Base-by-base conservation (phyloP, 2,329 filamentous ascomycete genomes). In the Pyrenochaeta sp. region DNA sequence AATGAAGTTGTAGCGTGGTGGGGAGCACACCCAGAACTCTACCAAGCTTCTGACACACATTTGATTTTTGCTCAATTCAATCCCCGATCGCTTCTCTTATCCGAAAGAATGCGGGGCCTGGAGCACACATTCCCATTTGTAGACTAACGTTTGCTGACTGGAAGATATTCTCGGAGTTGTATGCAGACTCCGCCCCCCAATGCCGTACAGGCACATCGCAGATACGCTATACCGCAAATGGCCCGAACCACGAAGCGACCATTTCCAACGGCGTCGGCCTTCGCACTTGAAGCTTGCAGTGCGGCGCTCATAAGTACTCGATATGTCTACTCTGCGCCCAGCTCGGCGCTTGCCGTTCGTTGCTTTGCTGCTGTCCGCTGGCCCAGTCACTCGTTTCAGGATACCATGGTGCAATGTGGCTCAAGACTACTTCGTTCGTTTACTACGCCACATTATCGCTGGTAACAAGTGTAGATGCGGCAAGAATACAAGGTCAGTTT, bases 391-490 rank as follows among this genome's bases (percentile, higher is more conserved):
- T 62, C 58, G 42, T 63, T 67, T 64, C 35, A 32, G 22, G 21
- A 35, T 55, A 55, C 59, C 58, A 65, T 41, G 53, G 68, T 70
- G 66, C 68, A 38, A 72, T 72, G 68, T 67, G 58, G 66, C 58
- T 65, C 60, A 67, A 60, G 56, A 53, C 46, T 43, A 46, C 56
- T 50, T 49, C 65, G 44, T 50, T 51, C 45, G 41, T 35, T 35
- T 56, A 14, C 28, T 51, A 22, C 28, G 22, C 43, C 32, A 46
- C 34, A n/a, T 44, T 19, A 41, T 35, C 39, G 28, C 24, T 41
- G 21, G 30, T 48, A 31, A 44, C 26, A 21, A 20, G 30, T 30
- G 22, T 17, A 29, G 41, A 43, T 23, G 35, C 30, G 18, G 35
- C 37, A 4, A 17, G 18, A 24, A 41, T n/a, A 6, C 17, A 44